Percentiles rank a stretch among this genome's conserved stretches.
Evolutionary conservation across 2,329 filamentous ascomycete species (phyloP).

Genomic region (Beauveria rudraprayagi): DNA sequence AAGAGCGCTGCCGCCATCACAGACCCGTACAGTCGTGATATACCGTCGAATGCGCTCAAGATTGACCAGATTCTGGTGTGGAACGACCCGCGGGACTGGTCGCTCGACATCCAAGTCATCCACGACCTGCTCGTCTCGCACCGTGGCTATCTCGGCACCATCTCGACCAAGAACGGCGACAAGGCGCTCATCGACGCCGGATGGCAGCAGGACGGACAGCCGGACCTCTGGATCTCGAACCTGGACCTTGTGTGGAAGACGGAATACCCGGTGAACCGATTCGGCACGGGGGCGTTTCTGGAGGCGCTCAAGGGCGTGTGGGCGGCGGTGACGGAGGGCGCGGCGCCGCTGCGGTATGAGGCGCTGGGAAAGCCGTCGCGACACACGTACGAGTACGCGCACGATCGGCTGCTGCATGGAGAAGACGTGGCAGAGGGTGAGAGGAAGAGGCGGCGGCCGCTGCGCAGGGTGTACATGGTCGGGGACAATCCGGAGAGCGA

Average conservation of each 20-base stretch:
- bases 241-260: constrained; percentile 86
- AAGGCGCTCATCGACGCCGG: constrained; percentile 58
- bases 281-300: constrained; percentile 88
- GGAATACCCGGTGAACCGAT: constrained; percentile 71
- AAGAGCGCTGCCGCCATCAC: constrained; percentile 23
- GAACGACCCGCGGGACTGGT: constrained; percentile 96
- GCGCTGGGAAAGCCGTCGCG: constrained; percentile 77
- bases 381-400: constrained; percentile 73
- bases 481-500: constrained; percentile 87
- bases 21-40: constrained; percentile 27
- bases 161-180: constrained; percentile 64
- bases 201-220: constrained; percentile 78
- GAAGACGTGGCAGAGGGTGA: constrained; percentile 19
- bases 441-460: constrained; percentile 49
- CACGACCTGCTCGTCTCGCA: constrained; percentile 74
- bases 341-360: constrained; percentile 44
- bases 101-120: constrained; percentile 77
- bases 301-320: constrained; percentile 75
- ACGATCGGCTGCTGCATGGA: constrained; percentile 57
- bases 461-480: constrained; percentile 84
- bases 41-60: constrained; percentile 46
- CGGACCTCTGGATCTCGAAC: constrained; percentile 79
- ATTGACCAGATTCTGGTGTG: constrained; percentile 90
- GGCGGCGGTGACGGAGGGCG: constrained; percentile 59
- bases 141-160: constrained; percentile 71